Base-by-base conservation (phyloP, 2,329 filamentous ascomycete genomes). In the Neurospora sp. region DNA sequence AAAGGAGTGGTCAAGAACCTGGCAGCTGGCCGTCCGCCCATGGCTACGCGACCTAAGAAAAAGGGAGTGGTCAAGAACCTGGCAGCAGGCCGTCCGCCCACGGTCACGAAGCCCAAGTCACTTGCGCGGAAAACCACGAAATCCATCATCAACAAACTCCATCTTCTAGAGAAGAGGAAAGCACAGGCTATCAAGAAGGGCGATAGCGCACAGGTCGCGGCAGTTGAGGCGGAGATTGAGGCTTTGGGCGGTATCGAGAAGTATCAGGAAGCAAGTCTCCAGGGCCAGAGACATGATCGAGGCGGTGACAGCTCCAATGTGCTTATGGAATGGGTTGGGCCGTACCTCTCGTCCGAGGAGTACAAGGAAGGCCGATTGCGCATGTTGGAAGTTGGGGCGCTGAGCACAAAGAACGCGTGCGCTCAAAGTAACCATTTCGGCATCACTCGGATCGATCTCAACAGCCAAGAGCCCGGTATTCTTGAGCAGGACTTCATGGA, bases 401-500 rank as follows among this genome's bases (percentile, higher is more conserved):
- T 99, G 68, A 96, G 92, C 74, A 91, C 89, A 2, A 86, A 86
- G 46, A 99, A 99, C 78, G 91, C 91, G 15, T 97, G 93, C 79
- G 95, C 93, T 0, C 87, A 83, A 71, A 91, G 90, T 72, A 84
- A 84, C 6, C 78, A 86, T 62, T 91, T 98, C 75, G 83, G 91
- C 41, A 88, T 97, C 75, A 87, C 89, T 72, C 88, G 93, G 73
- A 97, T 99, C 78, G 96, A 99, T 77, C 82, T 99, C 69, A 92
- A 96, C 80, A 96, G 93, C 71, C 93, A 97, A 77, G 90, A 89
- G 66, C 84, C 90, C 1, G 89, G 88, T 0, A 99, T 99, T 74
- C 78, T 89, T 70, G 89, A 96, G 79, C 93, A 97, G 78, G 93
- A 99, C 79, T 98, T 99, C 77, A 97, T 99, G 94, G 82, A 92